Conservation (phyloP, 306 rosid genomes). For the Boehmeria nivea region DNA sequence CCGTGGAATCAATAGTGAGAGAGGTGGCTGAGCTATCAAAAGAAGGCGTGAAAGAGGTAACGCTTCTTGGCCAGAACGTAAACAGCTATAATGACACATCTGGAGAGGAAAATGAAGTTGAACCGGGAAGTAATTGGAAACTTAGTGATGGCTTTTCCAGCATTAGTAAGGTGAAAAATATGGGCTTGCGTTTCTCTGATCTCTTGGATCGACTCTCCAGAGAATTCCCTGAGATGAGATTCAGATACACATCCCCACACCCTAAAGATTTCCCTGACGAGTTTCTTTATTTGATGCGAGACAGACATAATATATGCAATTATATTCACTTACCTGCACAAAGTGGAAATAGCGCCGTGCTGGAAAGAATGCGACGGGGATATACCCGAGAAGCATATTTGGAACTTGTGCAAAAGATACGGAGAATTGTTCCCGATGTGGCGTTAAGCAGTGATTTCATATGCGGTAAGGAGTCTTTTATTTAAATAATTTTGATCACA, state of each 20-base stretch:
- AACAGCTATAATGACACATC: slow-evolving; percentile 89
- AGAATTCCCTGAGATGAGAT: slow-evolving; percentile 93
- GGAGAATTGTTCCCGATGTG: slow-evolving; percentile 74
- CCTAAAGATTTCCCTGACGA: slow-evolving; percentile 97
- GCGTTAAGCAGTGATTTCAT: slow-evolving; percentile 94
- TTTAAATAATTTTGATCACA: not conserved
- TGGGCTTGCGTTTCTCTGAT: slow-evolving; percentile 86
- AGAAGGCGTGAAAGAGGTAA: slow-evolving; percentile 93
- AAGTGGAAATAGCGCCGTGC: slow-evolving; percentile 63
- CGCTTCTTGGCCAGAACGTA: slow-evolving; percentile 95
- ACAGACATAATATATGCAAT: slow-evolving; percentile 80
- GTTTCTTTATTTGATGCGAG: slow-evolving; percentile 77
- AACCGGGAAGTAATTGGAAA: slow-evolving; percentile 64
- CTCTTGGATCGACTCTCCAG: slow-evolving; percentile 74
- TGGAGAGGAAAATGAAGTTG: slow-evolving; percentile 46
- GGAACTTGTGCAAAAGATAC: slow-evolving; percentile 81
- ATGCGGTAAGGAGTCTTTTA: slow-evolving; percentile 49
- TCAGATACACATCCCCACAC: slow-evolving; percentile 97
- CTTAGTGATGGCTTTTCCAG: slow-evolving; percentile 89
- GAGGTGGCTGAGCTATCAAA: slow-evolving; percentile 89
- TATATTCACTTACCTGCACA: slow-evolving; percentile 89
- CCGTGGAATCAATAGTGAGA: slow-evolving; percentile 81
- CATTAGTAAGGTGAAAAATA: slow-evolving; percentile 63
- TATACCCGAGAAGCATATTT: slow-evolving; percentile 89
- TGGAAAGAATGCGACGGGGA: slow-evolving; percentile 95